phyloP scores from a whole-genome alignment of 2,329 filamentous ascomycete genomes.

The Trichoderma simmonsii region DNA sequence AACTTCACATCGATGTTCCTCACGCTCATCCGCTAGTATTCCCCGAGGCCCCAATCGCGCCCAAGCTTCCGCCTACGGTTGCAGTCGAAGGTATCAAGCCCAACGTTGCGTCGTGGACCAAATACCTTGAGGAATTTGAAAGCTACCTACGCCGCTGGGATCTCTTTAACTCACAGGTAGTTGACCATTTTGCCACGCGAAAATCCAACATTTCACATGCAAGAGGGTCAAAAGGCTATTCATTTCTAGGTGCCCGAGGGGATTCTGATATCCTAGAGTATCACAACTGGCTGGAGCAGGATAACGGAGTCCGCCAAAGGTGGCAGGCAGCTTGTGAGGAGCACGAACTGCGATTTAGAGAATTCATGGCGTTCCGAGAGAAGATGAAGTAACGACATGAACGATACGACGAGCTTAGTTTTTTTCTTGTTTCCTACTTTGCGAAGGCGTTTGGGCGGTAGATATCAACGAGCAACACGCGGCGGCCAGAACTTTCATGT shows the following conservation, averaged over 20 bases:
- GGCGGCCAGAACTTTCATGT: background rate
- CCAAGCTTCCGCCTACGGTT: constrained; percentile 43
- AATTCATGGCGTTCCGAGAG: constrained; percentile 51
- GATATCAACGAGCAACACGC: background rate
- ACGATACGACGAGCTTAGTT: background rate
- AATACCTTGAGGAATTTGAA: constrained; percentile 53
- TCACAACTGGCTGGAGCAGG: constrained; percentile 58
- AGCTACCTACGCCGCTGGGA: constrained; percentile 51
- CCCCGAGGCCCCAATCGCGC: constrained; percentile 49
- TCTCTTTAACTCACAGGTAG: constrained; percentile 50
- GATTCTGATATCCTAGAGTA: constrained; percentile 56
- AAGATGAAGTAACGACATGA: constrained; percentile 37
- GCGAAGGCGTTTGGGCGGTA: background rate
- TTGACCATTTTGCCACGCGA: constrained; percentile 54
- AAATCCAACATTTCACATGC: constrained; percentile 41
- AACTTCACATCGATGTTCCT: constrained; percentile 37
- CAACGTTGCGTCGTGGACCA: constrained; percentile 43
- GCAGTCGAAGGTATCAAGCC: constrained; percentile 44
- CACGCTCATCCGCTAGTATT: constrained; percentile 41
- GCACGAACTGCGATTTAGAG: constrained; percentile 57
- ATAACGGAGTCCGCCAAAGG: constrained; percentile 58
- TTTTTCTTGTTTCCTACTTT: background rate
- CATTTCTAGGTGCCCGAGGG: constrained; percentile 43
- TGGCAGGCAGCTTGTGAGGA: constrained; percentile 59
- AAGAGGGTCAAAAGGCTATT: constrained; percentile 41